Percentiles rank a stretch among this genome's conserved stretches.
Evolutionary conservation across 2,329 filamentous ascomycete genomes (phyloP).

Genomic region (Corynespora cassiicola): DNA sequence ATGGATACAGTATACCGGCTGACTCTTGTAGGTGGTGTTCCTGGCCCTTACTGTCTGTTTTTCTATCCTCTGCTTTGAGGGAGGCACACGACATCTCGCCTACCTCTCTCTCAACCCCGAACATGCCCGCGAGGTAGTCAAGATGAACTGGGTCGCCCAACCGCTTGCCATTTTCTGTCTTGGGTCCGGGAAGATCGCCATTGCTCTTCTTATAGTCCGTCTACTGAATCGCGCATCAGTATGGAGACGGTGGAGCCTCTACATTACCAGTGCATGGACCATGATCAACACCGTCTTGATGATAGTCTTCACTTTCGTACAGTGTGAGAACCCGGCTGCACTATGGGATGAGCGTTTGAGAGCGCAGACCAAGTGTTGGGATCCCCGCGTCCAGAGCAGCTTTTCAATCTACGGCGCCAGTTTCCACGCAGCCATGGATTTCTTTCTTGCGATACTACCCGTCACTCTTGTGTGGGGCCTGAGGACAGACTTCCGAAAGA

Average conservation of each 20-base stretch:
- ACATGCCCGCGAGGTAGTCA: conserved; percentile 12
- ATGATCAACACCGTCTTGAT: conserved; percentile 23
- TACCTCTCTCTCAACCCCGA: conserved; percentile 19
- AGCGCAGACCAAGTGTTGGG: conserved; percentile 21
- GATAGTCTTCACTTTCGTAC: conserved; percentile 24
- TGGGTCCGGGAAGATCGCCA: conserved; percentile 21
- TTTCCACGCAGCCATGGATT: conserved; percentile 18
- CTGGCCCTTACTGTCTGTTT: conserved; percentile 19
- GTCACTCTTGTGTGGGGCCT: conserved; percentile 23
- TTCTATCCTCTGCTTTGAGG: conserved; percentile 16
- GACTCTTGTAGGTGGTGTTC: conserved; percentile 15
- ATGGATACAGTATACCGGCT: conserved; percentile 1
- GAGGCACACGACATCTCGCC: conserved; percentile 24
- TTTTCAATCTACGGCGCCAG: conserved; percentile 23
- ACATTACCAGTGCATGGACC: conserved; percentile 17
- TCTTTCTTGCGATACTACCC: conserved; percentile 21
- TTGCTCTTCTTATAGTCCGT: conserved; percentile 24
- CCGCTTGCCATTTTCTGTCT: conserved; percentile 22
- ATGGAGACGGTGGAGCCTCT: conserved; percentile 19
- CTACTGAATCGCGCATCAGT: conserved; percentile 21
- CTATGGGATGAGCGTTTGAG: conserved; percentile 19
- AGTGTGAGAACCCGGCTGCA: conserved; percentile 22
- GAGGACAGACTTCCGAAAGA: conserved; percentile 21
- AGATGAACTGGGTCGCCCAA: conserved; percentile 26
- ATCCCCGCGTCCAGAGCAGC: conserved; percentile 21